These are phyloP conservation scores for Tuber melanosporum DNA, from an alignment of 495 filamentous ascomycete species.

Conservation along the genomic window DNA sequence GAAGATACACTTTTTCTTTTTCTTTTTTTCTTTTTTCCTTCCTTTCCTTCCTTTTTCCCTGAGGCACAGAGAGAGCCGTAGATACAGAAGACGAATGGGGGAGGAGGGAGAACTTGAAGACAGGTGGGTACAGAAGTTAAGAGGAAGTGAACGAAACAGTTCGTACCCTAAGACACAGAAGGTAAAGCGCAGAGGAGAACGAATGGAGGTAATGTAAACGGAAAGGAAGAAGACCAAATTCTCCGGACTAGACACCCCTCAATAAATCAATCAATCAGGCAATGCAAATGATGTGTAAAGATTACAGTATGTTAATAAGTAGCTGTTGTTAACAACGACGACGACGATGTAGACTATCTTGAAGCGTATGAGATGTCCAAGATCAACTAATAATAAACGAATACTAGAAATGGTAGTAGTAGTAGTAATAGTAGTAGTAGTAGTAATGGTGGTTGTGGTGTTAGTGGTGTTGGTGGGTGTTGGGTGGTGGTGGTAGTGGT, in stretches of 20 bases:
- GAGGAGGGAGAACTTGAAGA: background rate
- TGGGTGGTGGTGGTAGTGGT: background rate
- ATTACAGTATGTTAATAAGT: background rate
- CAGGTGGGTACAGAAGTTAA: background rate
- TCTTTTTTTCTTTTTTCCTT: background rate
- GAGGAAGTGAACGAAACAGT: background rate
- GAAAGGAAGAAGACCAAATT: background rate
- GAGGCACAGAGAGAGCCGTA: background rate
- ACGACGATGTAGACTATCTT: background rate
- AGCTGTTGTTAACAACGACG: background rate
- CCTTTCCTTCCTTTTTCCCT: background rate
- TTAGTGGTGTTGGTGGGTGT: background rate
- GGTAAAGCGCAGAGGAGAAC: background rate
- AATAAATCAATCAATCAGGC: slow-evolving; percentile 1
- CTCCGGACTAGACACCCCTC: background rate
- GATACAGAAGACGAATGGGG: background rate
- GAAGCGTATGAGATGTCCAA: background rate
- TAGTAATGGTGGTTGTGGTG: background rate
- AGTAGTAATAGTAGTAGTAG: background rate
- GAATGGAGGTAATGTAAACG: background rate
- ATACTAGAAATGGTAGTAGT: background rate
- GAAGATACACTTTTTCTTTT: background rate
- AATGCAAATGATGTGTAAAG: background rate
- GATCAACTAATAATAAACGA: background rate
- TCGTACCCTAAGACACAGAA: background rate